These are phyloP conservation scores for Colletotrichum nymphaeae DNA, from an alignment of 2,329 filamentous ascomycete species.

Conservation along the genomic window DNA sequence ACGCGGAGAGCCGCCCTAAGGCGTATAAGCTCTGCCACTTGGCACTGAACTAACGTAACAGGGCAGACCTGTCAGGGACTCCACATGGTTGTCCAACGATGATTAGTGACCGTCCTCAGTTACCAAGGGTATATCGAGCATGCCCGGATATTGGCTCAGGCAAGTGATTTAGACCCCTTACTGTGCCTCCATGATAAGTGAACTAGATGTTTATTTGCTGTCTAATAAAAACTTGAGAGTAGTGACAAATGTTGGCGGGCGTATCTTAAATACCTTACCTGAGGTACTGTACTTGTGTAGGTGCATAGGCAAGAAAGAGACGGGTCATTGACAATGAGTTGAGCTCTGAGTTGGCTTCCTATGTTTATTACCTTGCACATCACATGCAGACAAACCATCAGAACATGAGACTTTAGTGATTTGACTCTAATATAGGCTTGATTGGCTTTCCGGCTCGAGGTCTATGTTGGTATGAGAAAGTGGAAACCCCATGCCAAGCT, in stretches of 20 bases:
- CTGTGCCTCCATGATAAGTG: too few species aligned
- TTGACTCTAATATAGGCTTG: background rate
- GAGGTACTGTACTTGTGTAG: too few species aligned
- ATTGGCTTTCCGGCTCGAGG: background rate
- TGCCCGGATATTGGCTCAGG: too few species aligned
- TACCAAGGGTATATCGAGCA: too few species aligned
- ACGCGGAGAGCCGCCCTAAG: background rate
- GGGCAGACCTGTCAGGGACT: background rate
- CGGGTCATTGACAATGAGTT: background rate
- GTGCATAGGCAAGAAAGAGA: background rate
- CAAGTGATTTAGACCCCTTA: too few species aligned
- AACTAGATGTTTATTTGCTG: too few species aligned
- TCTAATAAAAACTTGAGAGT: too few species aligned
- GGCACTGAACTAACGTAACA: background rate
- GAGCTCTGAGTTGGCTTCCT: background rate
- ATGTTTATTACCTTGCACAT: background rate
- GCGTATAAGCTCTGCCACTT: constrained; percentile 5
- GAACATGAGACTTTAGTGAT: background rate
- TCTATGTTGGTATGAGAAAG: background rate
- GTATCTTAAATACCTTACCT: too few species aligned
- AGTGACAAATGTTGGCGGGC: too few species aligned
- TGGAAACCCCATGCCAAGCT: background rate
- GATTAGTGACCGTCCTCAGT: too few species aligned
- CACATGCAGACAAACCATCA: background rate
- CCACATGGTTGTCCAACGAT: too few species aligned